Evolutionary conservation across 1,284 basidiomycete genomes (phyloP).

Genomic region (Cystobasidiaceae sp.): DNA sequence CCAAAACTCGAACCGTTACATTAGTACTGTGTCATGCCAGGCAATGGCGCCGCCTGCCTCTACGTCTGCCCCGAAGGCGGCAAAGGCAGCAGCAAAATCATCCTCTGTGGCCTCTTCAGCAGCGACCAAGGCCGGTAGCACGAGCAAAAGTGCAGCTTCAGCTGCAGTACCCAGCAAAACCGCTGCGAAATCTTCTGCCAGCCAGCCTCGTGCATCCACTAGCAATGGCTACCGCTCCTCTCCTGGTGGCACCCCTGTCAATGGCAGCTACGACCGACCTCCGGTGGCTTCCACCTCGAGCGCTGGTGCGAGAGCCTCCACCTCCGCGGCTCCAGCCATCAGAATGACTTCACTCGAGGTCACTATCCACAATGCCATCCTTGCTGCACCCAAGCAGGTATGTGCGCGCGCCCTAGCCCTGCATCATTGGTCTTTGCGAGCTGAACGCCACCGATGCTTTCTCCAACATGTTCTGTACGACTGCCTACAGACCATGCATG

Average conservation of each 20-base stretch:
- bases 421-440: neutral
- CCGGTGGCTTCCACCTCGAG: neutral
- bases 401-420: no score
- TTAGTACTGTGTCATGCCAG: constrained; percentile 16
- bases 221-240: neutral
- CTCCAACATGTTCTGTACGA: neutral
- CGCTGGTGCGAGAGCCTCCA: constrained; percentile 9
- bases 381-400: constrained; percentile 11
- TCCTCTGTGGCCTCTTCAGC: constrained; percentile 1
- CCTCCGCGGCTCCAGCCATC: neutral
- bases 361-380: constrained; percentile 15
- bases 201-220: no score
- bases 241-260: constrained; percentile 2
- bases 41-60: constrained; percentile 24
- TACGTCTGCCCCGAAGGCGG: constrained; percentile 9
- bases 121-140: constrained; percentile 15
- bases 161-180: neutral
- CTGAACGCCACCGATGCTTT: neutral
- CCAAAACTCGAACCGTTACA: no score
- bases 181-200: no score
- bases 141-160: constrained; percentile 2
- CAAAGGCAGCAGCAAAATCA: constrained; percentile 12
- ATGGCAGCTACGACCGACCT: neutral
- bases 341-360: constrained; percentile 10
- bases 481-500: constrained; percentile 54